Percentiles rank a stretch among this genome's conserved stretches.
phyloP scores from a whole-genome alignment of 768 basidiomycete species.

The Lactarius sp. region DNA sequence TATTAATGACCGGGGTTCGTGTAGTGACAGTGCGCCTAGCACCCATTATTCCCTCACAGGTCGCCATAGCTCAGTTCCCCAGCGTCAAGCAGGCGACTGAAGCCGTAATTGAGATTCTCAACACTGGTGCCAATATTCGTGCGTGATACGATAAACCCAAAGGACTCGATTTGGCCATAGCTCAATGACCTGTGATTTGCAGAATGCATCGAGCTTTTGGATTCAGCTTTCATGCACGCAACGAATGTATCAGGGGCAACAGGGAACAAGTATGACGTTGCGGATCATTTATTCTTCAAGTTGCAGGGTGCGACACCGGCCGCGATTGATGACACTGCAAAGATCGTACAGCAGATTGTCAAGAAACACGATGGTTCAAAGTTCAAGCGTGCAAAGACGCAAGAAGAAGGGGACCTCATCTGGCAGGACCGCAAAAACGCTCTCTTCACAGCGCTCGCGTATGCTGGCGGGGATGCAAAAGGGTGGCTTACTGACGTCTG shows the following conservation, averaged over 20 bases:
- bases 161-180: slow-evolving; percentile 5
- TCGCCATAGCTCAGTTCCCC: slow-evolving; percentile 86
- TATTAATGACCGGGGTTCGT: background rate
- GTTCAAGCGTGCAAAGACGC: slow-evolving; percentile 69
- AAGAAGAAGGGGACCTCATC: slow-evolving; percentile 68
- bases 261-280: background rate
- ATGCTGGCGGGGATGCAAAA: slow-evolving; percentile 62
- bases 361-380: slow-evolving; percentile 54
- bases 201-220: slow-evolving; percentile 89
- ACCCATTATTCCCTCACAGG: slow-evolving; percentile 75
- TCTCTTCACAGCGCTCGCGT: slow-evolving; percentile 63
- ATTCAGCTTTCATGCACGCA: slow-evolving; percentile 32
- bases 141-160: slow-evolving; percentile 30
- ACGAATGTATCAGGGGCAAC: slow-evolving; percentile 6
- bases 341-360: slow-evolving; percentile 55
- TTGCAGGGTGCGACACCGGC: slow-evolving; percentile 66
- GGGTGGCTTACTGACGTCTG: slow-evolving; percentile 89
- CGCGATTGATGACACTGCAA: slow-evolving; percentile 53
- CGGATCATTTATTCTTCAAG: slow-evolving; percentile 86
- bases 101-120: slow-evolving; percentile 79
- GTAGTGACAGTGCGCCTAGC: slow-evolving; percentile 78
- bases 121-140: slow-evolving; percentile 72
- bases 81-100: slow-evolving; percentile 70
- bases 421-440: slow-evolving; percentile 89
- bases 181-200: background rate